phyloP scores from a whole-genome alignment of 805 yeast genomes.

The Scheffersomyces spartinae region DNA sequence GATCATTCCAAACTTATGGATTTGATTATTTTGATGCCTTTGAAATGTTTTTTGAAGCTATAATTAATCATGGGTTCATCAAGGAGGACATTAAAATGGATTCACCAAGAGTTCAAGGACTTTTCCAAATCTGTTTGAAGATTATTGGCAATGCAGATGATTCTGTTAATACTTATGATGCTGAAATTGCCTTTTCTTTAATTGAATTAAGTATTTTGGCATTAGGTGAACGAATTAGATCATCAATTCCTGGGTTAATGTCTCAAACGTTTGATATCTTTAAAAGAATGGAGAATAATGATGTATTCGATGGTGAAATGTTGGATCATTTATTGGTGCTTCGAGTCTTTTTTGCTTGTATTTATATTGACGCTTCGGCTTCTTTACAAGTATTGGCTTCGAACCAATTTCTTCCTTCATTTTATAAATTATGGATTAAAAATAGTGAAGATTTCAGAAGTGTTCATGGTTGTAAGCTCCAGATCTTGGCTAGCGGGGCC shows the following conservation, averaged over 20 bases:
- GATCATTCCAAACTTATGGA: slow-evolving; percentile 48
- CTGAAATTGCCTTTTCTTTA: slow-evolving; percentile 26
- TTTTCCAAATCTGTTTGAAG: slow-evolving; percentile 24
- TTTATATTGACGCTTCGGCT: slow-evolving; percentile 23
- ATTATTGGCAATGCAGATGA: slow-evolving; percentile 17
- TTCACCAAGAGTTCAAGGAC: slow-evolving; percentile 24
- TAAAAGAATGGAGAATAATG: slow-evolving; percentile 21
- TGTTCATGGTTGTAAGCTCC: slow-evolving; percentile 36
- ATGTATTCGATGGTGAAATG: slow-evolving; percentile 36
- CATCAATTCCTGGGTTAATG: too few relatives aligned
- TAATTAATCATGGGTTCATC: slow-evolving; percentile 40
- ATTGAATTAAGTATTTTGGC: slow-evolving; percentile 10
- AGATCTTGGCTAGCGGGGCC: slow-evolving; percentile 25
- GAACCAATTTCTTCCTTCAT: slow-evolving; percentile 20
- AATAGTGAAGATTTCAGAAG: slow-evolving; percentile 33
- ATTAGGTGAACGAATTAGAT: slow-evolving; percentile 15
- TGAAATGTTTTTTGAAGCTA: slow-evolving; percentile 44
- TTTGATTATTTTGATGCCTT: slow-evolving; percentile 46
- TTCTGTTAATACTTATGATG: slow-evolving; percentile 23
- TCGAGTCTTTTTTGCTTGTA: slow-evolving; percentile 24
- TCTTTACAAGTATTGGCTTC: slow-evolving; percentile 25
- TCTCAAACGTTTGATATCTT: slow-evolving; percentile 28
- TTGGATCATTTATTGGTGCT: slow-evolving; percentile 31
- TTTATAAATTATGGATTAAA: slow-evolving; percentile 32
- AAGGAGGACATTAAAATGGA: slow-evolving; percentile 23